phyloP scores from a whole-genome alignment of 2,329 filamentous ascomycete species.

The Apiospora hydei region DNA sequence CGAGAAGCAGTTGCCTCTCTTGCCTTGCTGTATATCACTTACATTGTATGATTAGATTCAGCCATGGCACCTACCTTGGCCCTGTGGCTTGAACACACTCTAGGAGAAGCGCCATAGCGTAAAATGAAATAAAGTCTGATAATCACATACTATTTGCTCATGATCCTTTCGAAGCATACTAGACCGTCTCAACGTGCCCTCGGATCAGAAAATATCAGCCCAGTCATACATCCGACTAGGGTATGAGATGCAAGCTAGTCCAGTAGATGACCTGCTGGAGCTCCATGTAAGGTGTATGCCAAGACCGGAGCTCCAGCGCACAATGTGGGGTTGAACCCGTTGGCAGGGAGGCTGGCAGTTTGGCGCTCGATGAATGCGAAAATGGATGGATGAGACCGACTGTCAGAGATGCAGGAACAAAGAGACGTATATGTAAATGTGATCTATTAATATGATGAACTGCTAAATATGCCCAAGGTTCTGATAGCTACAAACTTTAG shows the following conservation, averaged over 20 bases:
- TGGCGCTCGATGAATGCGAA: too few species aligned
- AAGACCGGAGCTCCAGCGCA: neutral
- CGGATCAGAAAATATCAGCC: neutral
- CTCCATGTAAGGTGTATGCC: neutral
- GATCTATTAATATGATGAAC: neutral
- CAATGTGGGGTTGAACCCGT: neutral
- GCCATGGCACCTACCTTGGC: neutral
- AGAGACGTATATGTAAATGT: neutral
- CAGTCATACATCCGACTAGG: neutral
- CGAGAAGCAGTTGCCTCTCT: conserved; percentile 12
- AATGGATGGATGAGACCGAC: too few species aligned
- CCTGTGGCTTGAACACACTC: neutral
- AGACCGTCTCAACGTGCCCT: too few species aligned
- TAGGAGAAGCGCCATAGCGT: neutral
- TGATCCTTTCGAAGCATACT: neutral
- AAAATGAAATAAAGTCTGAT: neutral
- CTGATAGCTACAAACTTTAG: neutral
- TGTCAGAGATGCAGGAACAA: too few species aligned
- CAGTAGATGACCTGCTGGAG: neutral
- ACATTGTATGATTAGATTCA: conserved; percentile 5
- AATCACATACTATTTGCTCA: neutral
- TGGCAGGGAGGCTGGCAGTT: neutral
- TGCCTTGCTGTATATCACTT: conserved; percentile 16
- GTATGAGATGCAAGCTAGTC: neutral
- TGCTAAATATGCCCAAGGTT: neutral